Conservation (phyloP, 2,329 filamentous ascomycete genomes). For the Xylariaceae sp. region DNA sequence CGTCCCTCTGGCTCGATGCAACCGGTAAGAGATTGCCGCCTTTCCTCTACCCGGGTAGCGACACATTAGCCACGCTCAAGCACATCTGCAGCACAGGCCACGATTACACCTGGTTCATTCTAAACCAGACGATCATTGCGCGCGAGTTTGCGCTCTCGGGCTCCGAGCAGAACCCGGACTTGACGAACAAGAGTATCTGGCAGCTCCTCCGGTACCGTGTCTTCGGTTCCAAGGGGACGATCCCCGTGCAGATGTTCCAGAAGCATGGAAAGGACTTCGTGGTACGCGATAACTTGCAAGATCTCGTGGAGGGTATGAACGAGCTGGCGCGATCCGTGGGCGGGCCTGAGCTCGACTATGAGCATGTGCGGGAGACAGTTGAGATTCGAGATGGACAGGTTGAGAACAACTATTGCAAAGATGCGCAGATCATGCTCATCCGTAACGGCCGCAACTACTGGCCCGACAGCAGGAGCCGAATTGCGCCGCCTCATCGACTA, state of each 20-base stretch:
- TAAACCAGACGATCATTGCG: constrained; percentile 54
- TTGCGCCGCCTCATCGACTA: constrained; percentile 50
- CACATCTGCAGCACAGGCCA: constrained; percentile 56
- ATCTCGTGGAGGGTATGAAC: constrained; percentile 56
- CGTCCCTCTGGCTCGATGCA: constrained; percentile 58
- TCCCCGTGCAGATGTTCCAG: constrained; percentile 53
- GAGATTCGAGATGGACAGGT: constrained; percentile 52
- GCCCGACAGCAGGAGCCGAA: constrained; percentile 46
- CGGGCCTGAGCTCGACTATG: constrained; percentile 45
- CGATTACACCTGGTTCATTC: constrained; percentile 60
- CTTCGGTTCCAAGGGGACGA: constrained; percentile 47
- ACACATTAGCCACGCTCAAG: constrained; percentile 54
- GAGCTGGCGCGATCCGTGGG: constrained; percentile 42
- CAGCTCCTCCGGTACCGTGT: constrained; percentile 45
- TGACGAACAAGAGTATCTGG: constrained; percentile 54
- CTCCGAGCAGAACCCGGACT: constrained; percentile 58
- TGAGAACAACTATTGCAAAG: constrained; percentile 52
- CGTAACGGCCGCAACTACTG: constrained; percentile 52
- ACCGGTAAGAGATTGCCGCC: constrained; percentile 53
- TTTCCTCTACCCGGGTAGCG: constrained; percentile 51
- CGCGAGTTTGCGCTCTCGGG: constrained; percentile 58
- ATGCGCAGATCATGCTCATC: constrained; percentile 58
- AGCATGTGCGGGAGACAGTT: constrained; percentile 42
- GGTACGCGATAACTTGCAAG: constrained; percentile 50
- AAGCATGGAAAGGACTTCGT: constrained; percentile 56